Evolutionary conservation across 768 basidiomycete genomes (phyloP), one percentile per base, ranked within the genome.

Genomic region (Amanita subjunquillea): DNA sequence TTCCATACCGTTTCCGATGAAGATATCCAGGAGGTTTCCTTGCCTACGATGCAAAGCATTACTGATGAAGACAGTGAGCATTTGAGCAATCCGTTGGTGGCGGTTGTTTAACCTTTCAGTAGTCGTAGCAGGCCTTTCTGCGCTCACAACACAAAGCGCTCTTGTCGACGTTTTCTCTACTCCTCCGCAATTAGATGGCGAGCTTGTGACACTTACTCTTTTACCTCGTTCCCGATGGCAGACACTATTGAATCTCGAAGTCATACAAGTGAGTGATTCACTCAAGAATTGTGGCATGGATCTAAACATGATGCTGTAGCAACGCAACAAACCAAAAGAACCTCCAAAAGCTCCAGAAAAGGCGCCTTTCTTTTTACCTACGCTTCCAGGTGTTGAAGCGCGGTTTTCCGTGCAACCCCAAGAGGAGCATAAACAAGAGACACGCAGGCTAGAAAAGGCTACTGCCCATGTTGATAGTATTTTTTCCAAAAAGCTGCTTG

Each of bases 311-410:
- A 50, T 9, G 15, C n/a, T 43, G 39, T 55, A 95, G 87, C 86
- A 88, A 77, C 84, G 96, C 51, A 98, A 98, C 65, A 96, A 94
- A 72, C 93, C 96, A 10, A 92, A 87, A 67, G 94, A 96, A 57
- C 81, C 93, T 0, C 92, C 93, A 6, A 97, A 98, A 67, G 87
- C 85, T 23, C 91, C 91, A 10, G 95, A 97, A 68, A 80, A 91
- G 55, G 95, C 93, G 1, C 96, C 96, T 0, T 99, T 99, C 74
- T 99, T 98, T 75, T 72, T 99, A 13, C 96, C 95, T 20, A 91
- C 93, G 1, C 68, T 97, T 9, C 85, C 88, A 3, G 95, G 93
- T 9, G 79, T 92, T 9, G 91, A 94, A 53, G 75, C 82, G 15
- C 79, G 90, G 15, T 95, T 97, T 64, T 87, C 80, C 12, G 63